Evolutionary conservation across 345 rosid genomes (phyloP).

Genomic region (Capsella bursapastoris): DNA sequence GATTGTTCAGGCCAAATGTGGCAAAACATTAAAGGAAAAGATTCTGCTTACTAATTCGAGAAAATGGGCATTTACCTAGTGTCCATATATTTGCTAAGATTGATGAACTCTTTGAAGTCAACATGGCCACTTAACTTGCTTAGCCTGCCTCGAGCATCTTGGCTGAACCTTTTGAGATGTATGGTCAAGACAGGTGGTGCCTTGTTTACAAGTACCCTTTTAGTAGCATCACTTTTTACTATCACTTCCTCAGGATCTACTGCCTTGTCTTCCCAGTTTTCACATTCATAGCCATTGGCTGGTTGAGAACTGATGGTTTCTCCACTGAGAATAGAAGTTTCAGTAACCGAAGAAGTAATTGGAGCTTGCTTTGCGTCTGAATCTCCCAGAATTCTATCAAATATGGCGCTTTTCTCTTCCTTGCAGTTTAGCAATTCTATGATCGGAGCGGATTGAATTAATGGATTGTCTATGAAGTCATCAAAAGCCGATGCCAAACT

Average conservation of each 20-base stretch:
- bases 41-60: neutral
- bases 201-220: constrained; percentile 73
- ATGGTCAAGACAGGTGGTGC: constrained; percentile 79
- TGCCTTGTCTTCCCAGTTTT: constrained; percentile 45
- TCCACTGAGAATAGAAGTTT: neutral
- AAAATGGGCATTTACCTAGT: constrained; percentile 55
- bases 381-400: neutral
- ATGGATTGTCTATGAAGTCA: neutral
- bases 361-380: neutral
- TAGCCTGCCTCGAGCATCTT: constrained; percentile 88
- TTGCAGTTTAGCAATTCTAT: neutral
- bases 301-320: neutral
- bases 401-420: neutral
- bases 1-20: neutral
- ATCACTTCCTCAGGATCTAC: constrained; percentile 42
- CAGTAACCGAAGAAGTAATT: neutral
- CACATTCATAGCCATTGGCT: constrained; percentile 1
- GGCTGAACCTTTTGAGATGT: constrained; percentile 93
- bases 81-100: constrained; percentile 80
- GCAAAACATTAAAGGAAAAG: neutral
- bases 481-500: neutral
- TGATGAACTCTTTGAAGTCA: constrained; percentile 62
- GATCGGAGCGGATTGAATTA: neutral
- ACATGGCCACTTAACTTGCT: constrained; percentile 91
- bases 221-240: constrained; percentile 88